phyloP scores from a whole-genome alignment of 768 basidiomycete genomes.

The Melanogaster broomeanus region DNA sequence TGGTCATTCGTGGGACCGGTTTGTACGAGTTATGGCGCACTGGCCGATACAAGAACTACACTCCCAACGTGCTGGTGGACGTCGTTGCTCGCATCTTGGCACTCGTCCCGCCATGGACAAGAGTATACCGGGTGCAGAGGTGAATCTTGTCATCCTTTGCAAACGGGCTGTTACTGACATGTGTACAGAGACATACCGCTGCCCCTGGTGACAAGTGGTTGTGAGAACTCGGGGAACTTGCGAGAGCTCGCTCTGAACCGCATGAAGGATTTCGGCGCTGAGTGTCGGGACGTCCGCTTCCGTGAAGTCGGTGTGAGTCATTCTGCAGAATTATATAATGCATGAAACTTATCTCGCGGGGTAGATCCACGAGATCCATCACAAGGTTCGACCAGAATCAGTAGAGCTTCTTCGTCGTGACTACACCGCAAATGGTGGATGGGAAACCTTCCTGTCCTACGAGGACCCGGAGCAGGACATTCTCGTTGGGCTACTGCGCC shows the following conservation, averaged over 20 bases:
- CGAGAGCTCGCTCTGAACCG: slow-evolving; percentile 94
- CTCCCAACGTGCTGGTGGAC: slow-evolving; percentile 97
- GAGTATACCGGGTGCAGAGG: slow-evolving; percentile 98
- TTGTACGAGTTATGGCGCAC: slow-evolving; percentile 96
- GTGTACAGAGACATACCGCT: slow-evolving; percentile 86
- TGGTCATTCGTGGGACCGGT: slow-evolving; percentile 97
- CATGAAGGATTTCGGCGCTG: slow-evolving; percentile 99
- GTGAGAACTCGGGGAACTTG: slow-evolving; percentile 96
- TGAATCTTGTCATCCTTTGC: slow-evolving; percentile 29
- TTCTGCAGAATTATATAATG: not conserved
- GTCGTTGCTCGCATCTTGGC: slow-evolving; percentile 96
- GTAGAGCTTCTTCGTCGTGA: slow-evolving; percentile 95
- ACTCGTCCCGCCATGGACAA: slow-evolving; percentile 96
- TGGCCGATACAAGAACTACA: slow-evolving; percentile 98
- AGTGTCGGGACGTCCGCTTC: slow-evolving; percentile 96
- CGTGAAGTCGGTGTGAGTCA: slow-evolving; percentile 92
- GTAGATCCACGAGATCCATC: slow-evolving; percentile 97
- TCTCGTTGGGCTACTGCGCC: slow-evolving; percentile 86
- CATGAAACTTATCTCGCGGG: slow-evolving; percentile 2
- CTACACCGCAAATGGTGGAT: slow-evolving; percentile 96
- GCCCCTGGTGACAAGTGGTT: slow-evolving; percentile 94
- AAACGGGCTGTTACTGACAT: not conserved
- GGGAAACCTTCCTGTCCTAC: slow-evolving; percentile 99
- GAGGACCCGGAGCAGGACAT: slow-evolving; percentile 98
- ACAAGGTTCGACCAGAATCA: slow-evolving; percentile 93